Base-by-base conservation (phyloP, 2,329 filamentous ascomycete species). In the Cercospora beticola region DNA sequence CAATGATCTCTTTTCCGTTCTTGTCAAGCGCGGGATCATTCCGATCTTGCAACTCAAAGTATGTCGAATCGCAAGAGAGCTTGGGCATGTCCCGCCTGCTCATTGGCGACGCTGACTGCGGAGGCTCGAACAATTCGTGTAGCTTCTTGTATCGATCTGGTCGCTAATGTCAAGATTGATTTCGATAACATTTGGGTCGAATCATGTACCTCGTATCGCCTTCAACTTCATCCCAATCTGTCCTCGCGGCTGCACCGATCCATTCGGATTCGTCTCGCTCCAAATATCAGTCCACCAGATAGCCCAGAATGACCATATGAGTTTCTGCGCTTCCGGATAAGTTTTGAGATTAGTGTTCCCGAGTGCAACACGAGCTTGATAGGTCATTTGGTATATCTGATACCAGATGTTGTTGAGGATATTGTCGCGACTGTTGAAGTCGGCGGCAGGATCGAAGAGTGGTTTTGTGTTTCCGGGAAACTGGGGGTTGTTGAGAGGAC, bases 351-450 rank as follows among this genome's bases (percentile, higher is more conserved):
- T 33, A 7, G 30, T 40, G 30, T 40, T 60, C 12, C 33, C 30
- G 28, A 60, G 30, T 21, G 57, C 33, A 36, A 60, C 57, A 21
- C 30, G 33, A 36, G 57, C 57, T 60, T 60, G 57, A 26, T 36
- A 33, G 28, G 57, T 33, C 57, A 60, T 60, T 60, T 60, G 30
- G 57, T 33, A 60, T 31, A 60, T 60, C n/a, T 61, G 28, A 36
- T 43, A 61, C 58, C 58, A 61, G 31, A 61, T 61, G 16, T 61
- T 36, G 31, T 61, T 61, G 58, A 61, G 58, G n/a, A 61, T 23
- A 14, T 36, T 61, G 18, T 43, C 58, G 49, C 49, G 49, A 28
- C 49, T 56, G 49, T 30, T 56, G 23, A 56, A 56, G 12, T 56
- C 23, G 23, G 49, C 49, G 49, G 9, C 49, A 26, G 49, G 23